Evolutionary conservation across 495 filamentous ascomycete species (phyloP), one percentile per base, ranked within the genome.

Genomic region (Trichoderma parareesei): DNA sequence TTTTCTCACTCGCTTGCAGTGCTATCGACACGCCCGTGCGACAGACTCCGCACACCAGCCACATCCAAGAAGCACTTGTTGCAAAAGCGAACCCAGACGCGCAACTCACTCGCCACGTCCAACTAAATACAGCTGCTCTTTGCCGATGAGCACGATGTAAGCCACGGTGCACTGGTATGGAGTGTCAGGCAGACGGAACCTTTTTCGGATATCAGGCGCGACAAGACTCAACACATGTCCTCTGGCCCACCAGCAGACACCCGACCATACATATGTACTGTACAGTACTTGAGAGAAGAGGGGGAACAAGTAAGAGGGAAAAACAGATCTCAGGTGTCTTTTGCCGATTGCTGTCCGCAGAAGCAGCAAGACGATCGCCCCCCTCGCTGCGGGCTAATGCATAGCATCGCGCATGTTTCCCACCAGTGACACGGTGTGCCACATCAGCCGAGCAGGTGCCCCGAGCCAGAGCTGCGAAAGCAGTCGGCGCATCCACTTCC

Each of bases 291-390:
- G 27, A 27, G 3, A 53, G n/a, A 53, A 53, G n/a, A 53, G 8
- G 27, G 27, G 10, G 18, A 55, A 18, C 14, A 55, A 18, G 10
- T 33, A 55, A 55, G 18, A 55, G 27, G 27, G 27, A 33, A 55
- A 55, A 27, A 55, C 48, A 55, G 53, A 57, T 57, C 53, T 5
- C 53, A 57, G 53, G 37, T 57, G 53, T 37, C 53, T 57, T 57
- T 57, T 13, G 8, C 53, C 53, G 53, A 57, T 57, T 20, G 33
- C 53, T 38, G 53, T 14, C 53, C 35, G 53, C 53, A 57, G 27
- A 57, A 14, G 53, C 53, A 13, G 20, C 20, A 8, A 57, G 27
- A 35, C 53, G 53, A 57, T 57, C 53, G 53, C 20, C 53, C 53
- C 5, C 27, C 18, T 57, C 20, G 20, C 53, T 9, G 53, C 53